phyloP scores from a whole-genome alignment of 176 grass and related monocot genomes.

The barley (Hordeum vulgare) region DNA sequence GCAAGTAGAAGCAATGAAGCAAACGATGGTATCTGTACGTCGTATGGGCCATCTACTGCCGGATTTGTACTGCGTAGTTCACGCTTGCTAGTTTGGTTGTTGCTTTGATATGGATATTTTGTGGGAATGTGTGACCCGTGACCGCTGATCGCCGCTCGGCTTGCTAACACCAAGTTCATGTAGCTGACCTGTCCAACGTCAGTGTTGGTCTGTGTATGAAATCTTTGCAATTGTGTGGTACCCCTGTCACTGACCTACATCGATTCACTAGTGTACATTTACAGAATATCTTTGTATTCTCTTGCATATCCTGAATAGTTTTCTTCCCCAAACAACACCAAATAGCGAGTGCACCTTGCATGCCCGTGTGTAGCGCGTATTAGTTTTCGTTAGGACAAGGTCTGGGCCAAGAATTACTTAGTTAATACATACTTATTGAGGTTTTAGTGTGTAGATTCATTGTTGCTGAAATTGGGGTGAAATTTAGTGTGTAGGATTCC shows the following conservation, averaged over 20 bases:
- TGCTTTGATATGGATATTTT: background rate
- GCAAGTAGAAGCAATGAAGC: slow-evolving; percentile 7
- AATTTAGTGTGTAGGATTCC: no score
- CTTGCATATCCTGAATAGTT: background rate
- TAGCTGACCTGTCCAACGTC: background rate
- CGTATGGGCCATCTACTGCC: background rate
- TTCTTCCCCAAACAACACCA: background rate
- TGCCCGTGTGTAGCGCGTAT: background rate
- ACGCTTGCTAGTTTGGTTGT: background rate
- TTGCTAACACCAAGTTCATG: background rate
- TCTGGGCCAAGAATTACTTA: no score
- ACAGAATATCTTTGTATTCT: background rate
- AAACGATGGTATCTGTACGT: slow-evolving; percentile 6
- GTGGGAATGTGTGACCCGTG: background rate
- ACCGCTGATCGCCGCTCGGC: background rate
- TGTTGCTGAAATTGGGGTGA: no score
- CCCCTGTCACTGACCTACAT: background rate
- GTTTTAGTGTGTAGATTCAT: no score
- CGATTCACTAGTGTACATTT: background rate
- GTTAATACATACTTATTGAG: no score
- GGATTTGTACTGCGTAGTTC: slow-evolving; percentile 20
- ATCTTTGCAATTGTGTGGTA: background rate
- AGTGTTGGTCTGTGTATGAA: background rate
- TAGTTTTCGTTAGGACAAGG: no score
- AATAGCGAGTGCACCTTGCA: background rate